These are phyloP conservation scores for Fusarium guadeloupense DNA, from an alignment of 2,329 filamentous ascomycete genomes.

Conservation along the genomic window DNA sequence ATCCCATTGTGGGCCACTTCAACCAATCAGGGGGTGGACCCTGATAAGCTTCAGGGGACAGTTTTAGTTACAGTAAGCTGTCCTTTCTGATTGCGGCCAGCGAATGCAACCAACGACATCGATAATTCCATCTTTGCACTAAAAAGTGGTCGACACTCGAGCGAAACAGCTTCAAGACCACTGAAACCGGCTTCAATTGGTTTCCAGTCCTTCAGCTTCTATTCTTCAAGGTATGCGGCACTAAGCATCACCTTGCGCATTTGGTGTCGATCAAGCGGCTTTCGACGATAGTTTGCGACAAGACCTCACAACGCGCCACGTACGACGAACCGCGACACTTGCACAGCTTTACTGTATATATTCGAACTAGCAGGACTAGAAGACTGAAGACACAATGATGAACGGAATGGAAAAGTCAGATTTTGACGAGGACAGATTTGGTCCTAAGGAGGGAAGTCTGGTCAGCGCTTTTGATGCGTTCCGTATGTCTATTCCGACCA, in stretches of 20 bases:
- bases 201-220: slow-evolving; percentile 10
- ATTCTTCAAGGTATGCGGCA: slow-evolving; percentile 37
- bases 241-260: slow-evolving; percentile 26
- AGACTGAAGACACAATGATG: slow-evolving; percentile 60
- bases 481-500: slow-evolving; percentile 66
- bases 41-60: slow-evolving; percentile 33
- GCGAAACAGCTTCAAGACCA: slow-evolving; percentile 12
- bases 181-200: slow-evolving; percentile 22
- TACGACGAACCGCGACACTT: slow-evolving; percentile 2
- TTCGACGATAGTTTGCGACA: slow-evolving; percentile 30
- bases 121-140: slow-evolving; percentile 18
- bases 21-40: slow-evolving; percentile 38
- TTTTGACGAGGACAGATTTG: slow-evolving; percentile 82
- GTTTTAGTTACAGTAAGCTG: slow-evolving; percentile 43
- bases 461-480: slow-evolving; percentile 96
- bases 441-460: slow-evolving; percentile 70
- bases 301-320: slow-evolving; percentile 7
- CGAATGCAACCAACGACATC: slow-evolving; percentile 26
- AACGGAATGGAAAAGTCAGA: slow-evolving; percentile 77
- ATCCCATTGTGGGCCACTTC: slow-evolving; percentile 24
- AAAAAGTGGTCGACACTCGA: slow-evolving; percentile 5
- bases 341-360: slow-evolving; percentile 16
- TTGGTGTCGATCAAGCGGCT: slow-evolving; percentile 29
- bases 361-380: slow-evolving; percentile 29
- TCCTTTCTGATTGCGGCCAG: slow-evolving; percentile 41